Conservation (phyloP, 1,284 basidiomycete species). For the Xanthoconium separans region DNA sequence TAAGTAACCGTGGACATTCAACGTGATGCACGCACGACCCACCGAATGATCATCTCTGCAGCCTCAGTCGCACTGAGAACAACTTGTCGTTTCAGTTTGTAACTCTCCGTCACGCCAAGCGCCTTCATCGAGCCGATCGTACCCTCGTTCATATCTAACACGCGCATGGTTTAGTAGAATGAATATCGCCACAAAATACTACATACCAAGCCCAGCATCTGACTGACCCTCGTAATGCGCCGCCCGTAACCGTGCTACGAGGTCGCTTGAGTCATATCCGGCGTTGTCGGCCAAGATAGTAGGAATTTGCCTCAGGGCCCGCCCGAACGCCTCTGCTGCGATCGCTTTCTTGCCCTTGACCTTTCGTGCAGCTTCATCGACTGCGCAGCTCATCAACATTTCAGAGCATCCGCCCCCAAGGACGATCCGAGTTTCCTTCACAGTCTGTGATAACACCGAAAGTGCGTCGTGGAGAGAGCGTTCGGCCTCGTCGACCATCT, state of each 20-base stretch:
- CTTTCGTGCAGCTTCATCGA: conserved; percentile 85
- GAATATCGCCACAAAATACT: background rate
- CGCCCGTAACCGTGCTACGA: conserved; percentile 87
- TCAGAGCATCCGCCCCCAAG: conserved; percentile 97
- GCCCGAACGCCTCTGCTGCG: conserved; percentile 89
- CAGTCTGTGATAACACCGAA: conserved; percentile 95
- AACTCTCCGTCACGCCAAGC: conserved; percentile 92
- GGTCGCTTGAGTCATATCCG: conserved; percentile 95
- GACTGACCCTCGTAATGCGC: conserved; percentile 90
- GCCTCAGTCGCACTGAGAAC: conserved; percentile 94
- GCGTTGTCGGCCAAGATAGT: conserved; percentile 98
- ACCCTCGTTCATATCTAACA: conserved; percentile 84
- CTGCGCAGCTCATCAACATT: conserved; percentile 95
- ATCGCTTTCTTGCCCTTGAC: conserved; percentile 96
- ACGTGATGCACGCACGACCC: conserved; percentile 37
- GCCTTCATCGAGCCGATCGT: conserved; percentile 85
- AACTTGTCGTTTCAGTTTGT: conserved; percentile 96
- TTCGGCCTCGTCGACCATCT: conserved; percentile 99
- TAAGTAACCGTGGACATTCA: conserved; percentile 6
- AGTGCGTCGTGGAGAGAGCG: conserved; percentile 97
- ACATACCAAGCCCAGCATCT: conserved; percentile 82
- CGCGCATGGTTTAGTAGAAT: background rate
- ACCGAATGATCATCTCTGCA: conserved; percentile 98
- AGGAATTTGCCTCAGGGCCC: conserved; percentile 92
- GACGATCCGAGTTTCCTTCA: conserved; percentile 93